Conservation (phyloP, 2,329 filamentous ascomycete genomes). For the Apiospora aurea region DNA sequence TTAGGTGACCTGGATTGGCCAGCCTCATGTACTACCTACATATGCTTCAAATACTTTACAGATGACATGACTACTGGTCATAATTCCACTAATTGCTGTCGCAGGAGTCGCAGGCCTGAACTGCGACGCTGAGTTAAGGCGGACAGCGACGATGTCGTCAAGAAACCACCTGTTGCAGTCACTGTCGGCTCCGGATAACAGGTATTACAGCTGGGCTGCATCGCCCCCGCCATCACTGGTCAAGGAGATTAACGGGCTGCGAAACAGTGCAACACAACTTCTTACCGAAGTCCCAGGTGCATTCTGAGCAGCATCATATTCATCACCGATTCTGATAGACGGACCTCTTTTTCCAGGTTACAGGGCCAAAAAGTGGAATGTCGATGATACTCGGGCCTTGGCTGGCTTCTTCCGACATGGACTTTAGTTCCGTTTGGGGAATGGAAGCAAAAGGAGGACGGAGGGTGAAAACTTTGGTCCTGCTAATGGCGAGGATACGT, state of each 20-base stretch:
- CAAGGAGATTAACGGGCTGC: background rate
- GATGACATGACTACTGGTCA: background rate
- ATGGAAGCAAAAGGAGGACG: background rate
- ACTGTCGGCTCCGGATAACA: background rate
- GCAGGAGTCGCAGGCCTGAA: background rate
- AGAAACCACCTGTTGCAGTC: background rate
- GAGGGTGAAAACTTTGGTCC: background rate
- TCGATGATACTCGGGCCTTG: background rate
- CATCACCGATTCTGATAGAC: slow-evolving; percentile 1
- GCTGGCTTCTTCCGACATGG: background rate
- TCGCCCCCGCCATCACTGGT: background rate
- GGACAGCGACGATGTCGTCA: background rate
- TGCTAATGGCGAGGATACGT: background rate
- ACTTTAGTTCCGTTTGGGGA: background rate
- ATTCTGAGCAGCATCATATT: background rate
- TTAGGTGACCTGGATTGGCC: no score
- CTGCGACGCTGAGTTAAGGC: background rate
- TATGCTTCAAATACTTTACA: background rate
- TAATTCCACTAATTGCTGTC: background rate
- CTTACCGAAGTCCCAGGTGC: background rate
- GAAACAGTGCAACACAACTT: background rate
- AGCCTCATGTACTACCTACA: no score
- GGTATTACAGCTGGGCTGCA: background rate
- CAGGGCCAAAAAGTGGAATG: background rate
- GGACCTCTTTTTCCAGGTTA: background rate